Base-by-base conservation (phyloP, 768 basidiomycete species). In the Lactarius psammicola region DNA sequence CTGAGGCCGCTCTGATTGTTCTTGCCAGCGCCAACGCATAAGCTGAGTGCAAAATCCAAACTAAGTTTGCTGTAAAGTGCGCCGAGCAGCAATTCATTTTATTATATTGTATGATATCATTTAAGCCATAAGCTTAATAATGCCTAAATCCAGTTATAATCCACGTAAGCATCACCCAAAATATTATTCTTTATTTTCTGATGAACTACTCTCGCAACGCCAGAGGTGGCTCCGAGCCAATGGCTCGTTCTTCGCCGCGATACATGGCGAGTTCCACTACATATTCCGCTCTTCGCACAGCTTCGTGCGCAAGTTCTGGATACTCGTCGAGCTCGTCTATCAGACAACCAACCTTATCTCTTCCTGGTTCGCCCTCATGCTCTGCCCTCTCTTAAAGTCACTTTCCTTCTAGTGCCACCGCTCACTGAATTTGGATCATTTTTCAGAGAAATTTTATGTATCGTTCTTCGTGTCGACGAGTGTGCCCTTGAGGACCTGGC, bases 191-290 rank as follows among this genome's bases (percentile, higher is more conserved):
- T n/a, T n/a, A n/a, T n/a, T n/a, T n/a, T n/a, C n/a, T n/a, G n/a
- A n/a, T n/a, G n/a, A n/a, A n/a, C n/a, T n/a, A n/a, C n/a, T n/a
- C 71, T 92, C 92, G 0, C 96, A 98, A 74, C 88, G 96, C 58
- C 85, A 96, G 40, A 88, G 95, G 49, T 98, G 96, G 96, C 83
- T n/a, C n/a, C n/a, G n/a, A n/a, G n/a, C 98, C 33, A 98, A 98
- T 75, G 94, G 96, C 17, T 95, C 94, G 5, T 98, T 99, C 86
- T 99, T 99, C 76, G 97, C 96, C 13, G 93, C 91, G 0, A 87
- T 98, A 18, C 95, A 98, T 78, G 88, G 89, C 69, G 92, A 98
- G 75, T 98, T 99, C 77, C 88, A 92, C 69, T 98, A 97, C 74
- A 85, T 99, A 46, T 98, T 98, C 75, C 87, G 96, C 31, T 93